phyloP scores from a whole-genome alignment of 2,329 filamentous ascomycete genomes.

The Phyllosticta citribraziliensis region DNA sequence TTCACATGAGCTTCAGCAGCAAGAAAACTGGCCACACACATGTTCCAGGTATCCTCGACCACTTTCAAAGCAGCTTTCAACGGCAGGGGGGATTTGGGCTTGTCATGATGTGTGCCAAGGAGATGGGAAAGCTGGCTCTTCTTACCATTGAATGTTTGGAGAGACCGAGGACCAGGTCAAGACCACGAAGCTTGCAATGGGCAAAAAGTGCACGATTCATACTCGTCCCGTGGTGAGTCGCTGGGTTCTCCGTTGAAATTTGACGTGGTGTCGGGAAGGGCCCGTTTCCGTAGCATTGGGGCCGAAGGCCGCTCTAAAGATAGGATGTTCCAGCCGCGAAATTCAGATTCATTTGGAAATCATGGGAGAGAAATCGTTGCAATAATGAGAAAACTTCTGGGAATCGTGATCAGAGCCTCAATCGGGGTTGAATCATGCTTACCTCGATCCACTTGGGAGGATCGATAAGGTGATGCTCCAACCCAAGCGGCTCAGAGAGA shows the following conservation, averaged over 20 bases:
- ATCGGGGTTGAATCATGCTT: background rate
- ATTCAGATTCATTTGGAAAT: background rate
- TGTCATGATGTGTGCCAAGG: too few relatives aligned
- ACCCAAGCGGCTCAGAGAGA: background rate
- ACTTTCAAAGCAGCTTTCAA: too few relatives aligned
- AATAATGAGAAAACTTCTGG: background rate
- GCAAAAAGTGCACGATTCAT: background rate
- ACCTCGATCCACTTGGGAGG: background rate
- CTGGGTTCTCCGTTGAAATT: background rate
- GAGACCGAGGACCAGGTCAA: too few relatives aligned
- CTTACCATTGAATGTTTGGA: too few relatives aligned
- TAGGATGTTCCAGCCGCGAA: background rate
- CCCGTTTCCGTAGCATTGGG: background rate
- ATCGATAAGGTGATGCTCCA: background rate
- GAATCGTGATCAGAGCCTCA: background rate
- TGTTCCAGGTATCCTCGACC: too few relatives aligned
- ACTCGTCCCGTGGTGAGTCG: background rate
- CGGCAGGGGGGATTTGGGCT: too few relatives aligned
- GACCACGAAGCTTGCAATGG: too few relatives aligned
- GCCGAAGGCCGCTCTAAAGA: background rate
- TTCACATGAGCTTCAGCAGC: too few relatives aligned
- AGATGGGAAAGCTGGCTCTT: too few relatives aligned
- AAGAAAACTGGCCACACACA: too few relatives aligned
- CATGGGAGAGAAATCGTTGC: background rate
- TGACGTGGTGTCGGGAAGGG: background rate